Conservation (phyloP, 73 alveolate genomes). For the Paramecium primaurelia region DNA sequence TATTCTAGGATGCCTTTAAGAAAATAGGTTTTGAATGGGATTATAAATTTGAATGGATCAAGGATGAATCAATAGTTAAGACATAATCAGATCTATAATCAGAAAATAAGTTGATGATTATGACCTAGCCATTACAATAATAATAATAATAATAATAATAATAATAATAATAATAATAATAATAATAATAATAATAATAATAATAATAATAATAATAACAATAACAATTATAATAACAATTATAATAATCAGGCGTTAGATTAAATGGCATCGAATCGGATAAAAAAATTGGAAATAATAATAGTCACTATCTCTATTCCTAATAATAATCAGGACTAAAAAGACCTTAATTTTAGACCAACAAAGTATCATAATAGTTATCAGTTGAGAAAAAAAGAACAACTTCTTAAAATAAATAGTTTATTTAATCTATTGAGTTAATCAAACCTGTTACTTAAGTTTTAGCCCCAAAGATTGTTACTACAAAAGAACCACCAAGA, state of each 20-base stretch:
- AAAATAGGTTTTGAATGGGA: slow-evolving; percentile 46
- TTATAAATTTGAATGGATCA: slow-evolving; percentile 34
- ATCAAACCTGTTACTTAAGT: background rate
- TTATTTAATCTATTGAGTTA: background rate
- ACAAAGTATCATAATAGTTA: background rate
- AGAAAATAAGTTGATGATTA: background rate
- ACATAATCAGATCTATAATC: background rate
- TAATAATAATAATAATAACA: background rate
- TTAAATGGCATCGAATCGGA: background rate
- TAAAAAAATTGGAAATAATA: background rate
- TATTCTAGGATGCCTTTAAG: slow-evolving; percentile 18
- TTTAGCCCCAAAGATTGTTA: slow-evolving; percentile 28
- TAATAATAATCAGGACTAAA: background rate
- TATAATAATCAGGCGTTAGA: background rate
- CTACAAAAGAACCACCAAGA: slow-evolving; percentile 24
- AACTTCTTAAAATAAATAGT: background rate
- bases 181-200: background rate
- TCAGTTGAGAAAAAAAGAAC: slow-evolving; percentile 29
- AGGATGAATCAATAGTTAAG: background rate
- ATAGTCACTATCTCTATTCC: background rate
- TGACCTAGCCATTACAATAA: background rate
- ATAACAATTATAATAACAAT: no score
- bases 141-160: background rate
- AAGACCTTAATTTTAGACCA: background rate
- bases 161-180: background rate